phyloP scores from a whole-genome alignment of 2,329 filamentous ascomycete species.

The Nemania sp. region DNA sequence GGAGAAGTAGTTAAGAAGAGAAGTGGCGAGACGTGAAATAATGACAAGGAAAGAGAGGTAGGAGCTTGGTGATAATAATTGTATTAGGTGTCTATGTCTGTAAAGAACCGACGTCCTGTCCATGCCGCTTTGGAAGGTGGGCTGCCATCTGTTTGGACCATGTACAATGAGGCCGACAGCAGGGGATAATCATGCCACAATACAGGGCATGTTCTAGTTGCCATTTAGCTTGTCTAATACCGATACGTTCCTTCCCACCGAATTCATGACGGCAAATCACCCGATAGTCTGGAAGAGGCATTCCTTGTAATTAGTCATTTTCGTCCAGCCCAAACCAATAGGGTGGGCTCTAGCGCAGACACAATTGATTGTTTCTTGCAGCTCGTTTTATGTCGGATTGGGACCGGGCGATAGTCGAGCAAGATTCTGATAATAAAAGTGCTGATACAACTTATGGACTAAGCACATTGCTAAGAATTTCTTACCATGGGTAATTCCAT shows the following conservation, averaged over 20 bases:
- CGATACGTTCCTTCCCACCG: no score
- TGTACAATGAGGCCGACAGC: background rate
- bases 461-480: slow-evolving; percentile 3
- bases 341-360: no score
- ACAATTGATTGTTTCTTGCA: no score
- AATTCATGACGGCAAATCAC: slow-evolving; percentile 3
- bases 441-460: slow-evolving; percentile 12
- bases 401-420: slow-evolving; percentile 10
- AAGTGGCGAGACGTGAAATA: no score
- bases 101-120: background rate
- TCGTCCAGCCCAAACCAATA: no score
- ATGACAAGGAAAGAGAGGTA: slow-evolving; percentile 10
- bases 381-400: slow-evolving; percentile 11
- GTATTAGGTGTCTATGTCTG: slow-evolving; percentile 5
- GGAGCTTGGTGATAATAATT: background rate
- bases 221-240: no score
- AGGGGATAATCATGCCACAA: background rate
- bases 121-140: background rate
- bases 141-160: slow-evolving; percentile 9
- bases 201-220: slow-evolving; percentile 2
- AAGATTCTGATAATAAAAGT: background rate
- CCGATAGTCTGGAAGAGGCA: slow-evolving; percentile 6
- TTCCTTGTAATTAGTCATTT: slow-evolving; percentile 5
- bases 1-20: no score
- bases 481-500: slow-evolving; percentile 4